Evolutionary conservation across 306 rosid genomes (phyloP).

Genomic region (Luffa aegyptiaca): DNA sequence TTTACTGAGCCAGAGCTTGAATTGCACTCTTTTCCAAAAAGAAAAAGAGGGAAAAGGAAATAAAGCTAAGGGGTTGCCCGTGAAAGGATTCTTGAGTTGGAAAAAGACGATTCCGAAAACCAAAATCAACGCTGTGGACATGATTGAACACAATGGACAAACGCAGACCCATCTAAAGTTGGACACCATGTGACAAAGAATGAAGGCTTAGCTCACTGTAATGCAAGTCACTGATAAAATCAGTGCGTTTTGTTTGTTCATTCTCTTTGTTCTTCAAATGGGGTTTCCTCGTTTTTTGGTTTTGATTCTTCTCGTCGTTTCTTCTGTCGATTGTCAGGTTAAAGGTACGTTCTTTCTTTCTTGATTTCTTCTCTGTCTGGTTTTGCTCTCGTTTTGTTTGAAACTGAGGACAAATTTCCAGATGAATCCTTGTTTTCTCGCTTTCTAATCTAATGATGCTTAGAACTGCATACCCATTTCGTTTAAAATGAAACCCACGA

Average conservation of each 20-base stretch:
- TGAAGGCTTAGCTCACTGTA: not conserved
- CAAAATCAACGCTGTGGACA: conserved; percentile 29
- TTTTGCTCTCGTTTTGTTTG: not conserved
- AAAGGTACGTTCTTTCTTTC: conserved; percentile 42
- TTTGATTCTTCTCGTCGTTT: conserved; percentile 25
- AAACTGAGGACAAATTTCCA: not conserved
- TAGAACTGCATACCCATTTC: not conserved
- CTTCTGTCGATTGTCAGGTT: conserved; percentile 52
- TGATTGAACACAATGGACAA: conserved; percentile 43
- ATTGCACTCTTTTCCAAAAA: conserved; percentile 11
- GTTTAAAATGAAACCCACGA: not conserved
- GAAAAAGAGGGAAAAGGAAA: not conserved
- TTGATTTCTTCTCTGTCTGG: not conserved
- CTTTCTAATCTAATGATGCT: not conserved
- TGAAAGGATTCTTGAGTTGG: conserved; percentile 2
- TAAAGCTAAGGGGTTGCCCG: not conserved
- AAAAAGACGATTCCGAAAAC: conserved; percentile 46
- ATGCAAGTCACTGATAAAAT: conserved; percentile 10
- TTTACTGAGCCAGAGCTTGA: conserved; percentile 11
- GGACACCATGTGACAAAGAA: conserved; percentile 4
- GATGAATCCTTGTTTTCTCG: not conserved
- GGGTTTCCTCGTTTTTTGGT: conserved; percentile 26
- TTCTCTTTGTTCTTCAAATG: conserved; percentile 37
- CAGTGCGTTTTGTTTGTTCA: conserved; percentile 1
- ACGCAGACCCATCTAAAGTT: conserved; percentile 24